Base-by-base conservation (phyloP, 2,329 filamentous ascomycete species). In the Claviceps capensis region DNA sequence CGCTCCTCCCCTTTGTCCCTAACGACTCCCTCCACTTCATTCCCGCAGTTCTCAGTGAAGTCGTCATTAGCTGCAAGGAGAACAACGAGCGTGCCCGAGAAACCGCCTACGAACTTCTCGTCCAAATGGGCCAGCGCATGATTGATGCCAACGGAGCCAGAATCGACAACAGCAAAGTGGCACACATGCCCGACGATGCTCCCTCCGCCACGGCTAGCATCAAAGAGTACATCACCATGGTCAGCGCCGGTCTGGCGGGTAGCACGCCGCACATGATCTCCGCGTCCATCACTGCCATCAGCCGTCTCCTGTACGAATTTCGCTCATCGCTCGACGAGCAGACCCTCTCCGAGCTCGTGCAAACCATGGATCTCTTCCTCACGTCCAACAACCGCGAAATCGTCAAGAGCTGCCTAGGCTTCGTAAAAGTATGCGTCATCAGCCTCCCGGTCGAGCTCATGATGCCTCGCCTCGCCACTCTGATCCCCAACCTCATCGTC, bases 181-280 rank as follows among this genome's bases (percentile, higher is more conserved):
- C 88, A 2, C 83, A 91, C 65, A 95, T 97, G 88, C 79, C 88
- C 3, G 72, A 79, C 47, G 83, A 94, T 65, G 85, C 89, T 0
- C 84, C 87, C 2, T 74, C 83, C 36, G 89, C 85, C 4, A 75
- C 79, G 2, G 91, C 93, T 19, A 90, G 79, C 43, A 79, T 98
- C 40, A 91, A 97, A 62, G 93, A 97, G 67, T 97, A 89, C 70
- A 88, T 97, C 72, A 96, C 91, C 52, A 98, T 98, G 93, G 86
- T 97, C 34, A 95, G 88, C 58, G 93, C 93, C 48, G 93, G 93
- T 70, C 78, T 98, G 50, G 93, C 91, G 2, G 91, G 90, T 52
- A 86, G 84, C 60, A 91, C 89, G 11, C 90, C 93, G 36, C 91
- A 97, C 71, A 96, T 97, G 89, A 90, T 97, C 56, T 95, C 88